phyloP scores from a whole-genome alignment of 768 basidiomycete species.

The Naganishia antarctica region DNA sequence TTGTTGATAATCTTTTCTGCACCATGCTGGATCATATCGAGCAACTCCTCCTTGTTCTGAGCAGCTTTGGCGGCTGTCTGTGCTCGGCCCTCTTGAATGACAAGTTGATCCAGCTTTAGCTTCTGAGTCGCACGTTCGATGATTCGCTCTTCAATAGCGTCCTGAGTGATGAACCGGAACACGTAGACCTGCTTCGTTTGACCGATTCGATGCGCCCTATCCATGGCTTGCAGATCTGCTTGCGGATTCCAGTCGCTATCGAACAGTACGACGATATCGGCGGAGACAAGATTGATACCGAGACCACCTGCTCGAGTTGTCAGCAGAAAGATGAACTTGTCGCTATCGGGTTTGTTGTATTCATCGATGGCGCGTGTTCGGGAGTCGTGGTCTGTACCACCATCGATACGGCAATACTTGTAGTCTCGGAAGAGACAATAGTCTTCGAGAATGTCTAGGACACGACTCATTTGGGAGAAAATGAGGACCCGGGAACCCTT shows the following conservation, averaged over 20 bases:
- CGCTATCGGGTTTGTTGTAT: conserved; percentile 87
- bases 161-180: conserved; percentile 85
- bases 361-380: conserved; percentile 94
- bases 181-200: conserved; percentile 98
- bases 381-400: conserved; percentile 91
- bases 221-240: conserved; percentile 98
- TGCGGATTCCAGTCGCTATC: conserved; percentile 99
- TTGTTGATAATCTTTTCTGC: conserved; percentile 93
- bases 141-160: conserved; percentile 92
- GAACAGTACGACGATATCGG: conserved; percentile 90
- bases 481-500: conserved; percentile 95
- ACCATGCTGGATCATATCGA: conserved; percentile 98
- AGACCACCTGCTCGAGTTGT: conserved; percentile 95
- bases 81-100: conserved; percentile 89
- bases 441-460: conserved; percentile 94
- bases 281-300: conserved; percentile 91
- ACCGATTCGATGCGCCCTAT: conserved; percentile 91
- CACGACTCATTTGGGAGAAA: conserved; percentile 99
- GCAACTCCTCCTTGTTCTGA: conserved; percentile 81
- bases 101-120: conserved; percentile 85
- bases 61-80: conserved; percentile 61
- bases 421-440: conserved; percentile 87
- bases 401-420: conserved; percentile 95
- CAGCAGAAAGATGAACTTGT: conserved; percentile 92
- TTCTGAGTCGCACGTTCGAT: conserved; percentile 93